Evolutionary conservation across 352 stramenopile species (phyloP).

Genomic region (Phytopythium delawarense): DNA sequence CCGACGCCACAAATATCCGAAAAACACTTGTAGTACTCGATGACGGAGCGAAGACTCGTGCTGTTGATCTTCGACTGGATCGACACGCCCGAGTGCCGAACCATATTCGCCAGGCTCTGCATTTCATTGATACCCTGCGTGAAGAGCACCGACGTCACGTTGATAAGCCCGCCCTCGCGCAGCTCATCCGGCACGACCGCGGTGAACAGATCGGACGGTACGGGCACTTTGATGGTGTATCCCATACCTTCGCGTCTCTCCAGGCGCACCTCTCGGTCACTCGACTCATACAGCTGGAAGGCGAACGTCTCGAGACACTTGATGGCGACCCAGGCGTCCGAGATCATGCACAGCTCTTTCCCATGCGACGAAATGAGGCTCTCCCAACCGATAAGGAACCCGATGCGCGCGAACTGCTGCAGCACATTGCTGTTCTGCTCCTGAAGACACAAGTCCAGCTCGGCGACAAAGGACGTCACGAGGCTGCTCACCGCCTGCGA

Average conservation of each 20-base stretch:
- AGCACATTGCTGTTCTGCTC: conserved; percentile 55
- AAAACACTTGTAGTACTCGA: conserved; percentile 76
- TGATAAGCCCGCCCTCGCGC: conserved; percentile 51
- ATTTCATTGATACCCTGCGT: conserved; percentile 94
- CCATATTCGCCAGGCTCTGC: conserved; percentile 90
- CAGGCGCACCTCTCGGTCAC: conserved; percentile 43
- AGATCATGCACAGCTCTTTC: conserved; percentile 95
- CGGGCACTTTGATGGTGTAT: conserved; percentile 63
- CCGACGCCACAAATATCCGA: conserved; percentile 30
- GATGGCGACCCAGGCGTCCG: conserved; percentile 86
- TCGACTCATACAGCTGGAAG: conserved; percentile 64
- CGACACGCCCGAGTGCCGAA: conserved; percentile 71
- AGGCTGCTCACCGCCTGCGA: conserved; percentile 82
- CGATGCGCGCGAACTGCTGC: conserved; percentile 63
- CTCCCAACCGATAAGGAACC: conserved; percentile 93
- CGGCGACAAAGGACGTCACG: conserved; percentile 73
- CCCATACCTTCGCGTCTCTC: conserved; percentile 55
- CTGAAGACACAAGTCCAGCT: conserved; percentile 72
- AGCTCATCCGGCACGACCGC: conserved; percentile 44
- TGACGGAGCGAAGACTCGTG: conserved; percentile 60
- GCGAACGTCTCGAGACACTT: conserved; percentile 85
- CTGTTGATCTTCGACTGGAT: conserved; percentile 85
- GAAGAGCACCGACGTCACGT: conserved; percentile 76
- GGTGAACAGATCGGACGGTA: conserved; percentile 40
- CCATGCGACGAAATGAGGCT: conserved; percentile 93